These are phyloP conservation scores for Malus sieversii DNA, from an alignment of 306 rosid genomes.

Conservation along the genomic window DNA sequence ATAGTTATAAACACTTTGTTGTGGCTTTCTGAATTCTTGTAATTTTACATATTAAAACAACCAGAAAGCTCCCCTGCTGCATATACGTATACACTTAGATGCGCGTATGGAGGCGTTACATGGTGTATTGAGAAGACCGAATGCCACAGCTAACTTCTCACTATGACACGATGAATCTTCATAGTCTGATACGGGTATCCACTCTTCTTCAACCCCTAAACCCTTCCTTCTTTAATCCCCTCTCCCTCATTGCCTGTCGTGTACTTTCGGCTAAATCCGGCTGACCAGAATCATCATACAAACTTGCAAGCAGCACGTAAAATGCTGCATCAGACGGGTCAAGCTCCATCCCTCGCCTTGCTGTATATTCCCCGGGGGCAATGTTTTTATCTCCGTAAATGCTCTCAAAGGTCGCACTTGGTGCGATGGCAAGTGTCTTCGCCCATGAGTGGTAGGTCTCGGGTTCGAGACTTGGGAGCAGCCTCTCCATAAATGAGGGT, in stretches of 20 bases:
- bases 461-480: too few species aligned
- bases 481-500: too few species aligned
- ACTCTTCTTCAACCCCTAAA: constrained; percentile 26
- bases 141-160: constrained; percentile 54
- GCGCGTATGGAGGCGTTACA: constrained; percentile 32
- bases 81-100: constrained; percentile 39
- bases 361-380: constrained; percentile 54
- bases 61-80: background rate
- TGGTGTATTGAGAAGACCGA: constrained; percentile 41
- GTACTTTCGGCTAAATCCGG: constrained; percentile 45
- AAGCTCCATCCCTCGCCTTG: constrained; percentile 53
- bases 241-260: constrained; percentile 45
- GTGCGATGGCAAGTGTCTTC: too few species aligned
- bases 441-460: too few species aligned
- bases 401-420: constrained; percentile 16
- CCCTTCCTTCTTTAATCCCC: constrained; percentile 40
- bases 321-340: constrained; percentile 54
- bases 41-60: background rate
- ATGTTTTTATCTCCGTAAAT: constrained; percentile 44
- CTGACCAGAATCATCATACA: constrained; percentile 45
- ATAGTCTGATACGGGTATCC: constrained; percentile 28
- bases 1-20: background rate
- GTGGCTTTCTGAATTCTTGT: background rate
- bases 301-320: constrained; percentile 47
- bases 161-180: constrained; percentile 33